Conservation (phyloP, 116 monocot species). For the Phalaenopsis hybrid region DNA sequence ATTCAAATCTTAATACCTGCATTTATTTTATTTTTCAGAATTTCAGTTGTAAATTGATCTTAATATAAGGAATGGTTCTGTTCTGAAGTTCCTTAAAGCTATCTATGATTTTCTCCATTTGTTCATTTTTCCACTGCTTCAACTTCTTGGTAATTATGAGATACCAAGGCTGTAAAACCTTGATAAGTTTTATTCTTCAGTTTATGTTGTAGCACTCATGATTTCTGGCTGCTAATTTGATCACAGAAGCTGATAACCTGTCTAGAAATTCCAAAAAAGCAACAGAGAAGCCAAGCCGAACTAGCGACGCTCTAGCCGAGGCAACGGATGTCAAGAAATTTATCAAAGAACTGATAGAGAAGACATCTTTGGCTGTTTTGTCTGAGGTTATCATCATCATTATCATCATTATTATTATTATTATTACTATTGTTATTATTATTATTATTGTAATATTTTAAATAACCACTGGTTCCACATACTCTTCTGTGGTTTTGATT, state of each 20-base stretch:
- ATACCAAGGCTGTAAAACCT: background rate
- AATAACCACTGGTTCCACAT: background rate
- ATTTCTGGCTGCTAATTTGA: background rate
- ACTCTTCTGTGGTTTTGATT: background rate
- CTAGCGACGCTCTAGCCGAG: constrained; percentile 4
- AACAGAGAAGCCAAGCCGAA: constrained; percentile 19
- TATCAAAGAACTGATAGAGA: constrained; percentile 43
- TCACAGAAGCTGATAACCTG: constrained; percentile 8
- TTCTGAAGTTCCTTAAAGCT: background rate
- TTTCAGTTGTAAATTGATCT: background rate
- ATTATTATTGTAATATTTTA: background rate
- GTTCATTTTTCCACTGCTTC: background rate
- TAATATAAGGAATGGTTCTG: background rate
- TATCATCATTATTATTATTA: background rate
- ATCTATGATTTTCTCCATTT: background rate
- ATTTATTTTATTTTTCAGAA: background rate
- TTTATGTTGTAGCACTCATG: background rate
- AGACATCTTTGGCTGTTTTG: constrained; percentile 29
- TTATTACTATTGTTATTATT: background rate
- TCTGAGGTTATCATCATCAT: constrained; percentile 29
- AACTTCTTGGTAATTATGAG: background rate
- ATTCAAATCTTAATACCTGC: background rate
- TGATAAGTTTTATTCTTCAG: background rate
- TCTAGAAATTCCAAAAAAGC: constrained; percentile 8
- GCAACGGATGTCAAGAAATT: constrained; percentile 35